These are phyloP conservation scores for Plasmodium malariae DNA, from an alignment of 169 alveolate species.

Conservation along the genomic window DNA sequence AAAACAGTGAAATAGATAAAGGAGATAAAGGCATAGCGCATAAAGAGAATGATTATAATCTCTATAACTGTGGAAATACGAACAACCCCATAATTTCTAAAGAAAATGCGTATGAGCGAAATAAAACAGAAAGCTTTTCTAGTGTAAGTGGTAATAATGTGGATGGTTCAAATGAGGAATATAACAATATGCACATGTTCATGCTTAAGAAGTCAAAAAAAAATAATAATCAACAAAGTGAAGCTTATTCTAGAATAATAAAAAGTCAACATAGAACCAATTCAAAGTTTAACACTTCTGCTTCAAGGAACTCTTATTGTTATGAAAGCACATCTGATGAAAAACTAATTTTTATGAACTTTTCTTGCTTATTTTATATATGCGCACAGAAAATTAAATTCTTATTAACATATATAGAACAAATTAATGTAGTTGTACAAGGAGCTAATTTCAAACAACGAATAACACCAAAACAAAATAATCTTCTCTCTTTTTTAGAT, in stretches of 20 bases:
- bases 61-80: too few species aligned
- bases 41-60: too few species aligned
- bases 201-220: slow-evolving; percentile 5
- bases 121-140: not conserved
- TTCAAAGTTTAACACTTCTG: not conserved
- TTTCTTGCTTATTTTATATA: slow-evolving; percentile 47
- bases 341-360: slow-evolving; percentile 51
- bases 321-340: slow-evolving; percentile 7
- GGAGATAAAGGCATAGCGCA: not conserved
- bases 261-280: not conserved
- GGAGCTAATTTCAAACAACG: slow-evolving; percentile 36
- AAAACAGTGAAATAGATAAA: not conserved
- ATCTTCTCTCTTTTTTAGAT: slow-evolving; percentile 45
- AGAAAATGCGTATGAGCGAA: not conserved
- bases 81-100: not conserved
- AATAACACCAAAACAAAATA: slow-evolving; percentile 23
- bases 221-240: not conserved
- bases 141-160: not conserved
- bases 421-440: slow-evolving; percentile 57
- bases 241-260: not conserved
- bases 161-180: not conserved
- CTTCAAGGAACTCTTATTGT: not conserved
- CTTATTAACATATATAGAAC: slow-evolving; percentile 56
- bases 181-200: slow-evolving; percentile 2
- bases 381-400: slow-evolving; percentile 23